Evolutionary conservation across 2,329 filamentous ascomycete genomes (phyloP).

Genomic region (Ceratocystis ficicola): DNA sequence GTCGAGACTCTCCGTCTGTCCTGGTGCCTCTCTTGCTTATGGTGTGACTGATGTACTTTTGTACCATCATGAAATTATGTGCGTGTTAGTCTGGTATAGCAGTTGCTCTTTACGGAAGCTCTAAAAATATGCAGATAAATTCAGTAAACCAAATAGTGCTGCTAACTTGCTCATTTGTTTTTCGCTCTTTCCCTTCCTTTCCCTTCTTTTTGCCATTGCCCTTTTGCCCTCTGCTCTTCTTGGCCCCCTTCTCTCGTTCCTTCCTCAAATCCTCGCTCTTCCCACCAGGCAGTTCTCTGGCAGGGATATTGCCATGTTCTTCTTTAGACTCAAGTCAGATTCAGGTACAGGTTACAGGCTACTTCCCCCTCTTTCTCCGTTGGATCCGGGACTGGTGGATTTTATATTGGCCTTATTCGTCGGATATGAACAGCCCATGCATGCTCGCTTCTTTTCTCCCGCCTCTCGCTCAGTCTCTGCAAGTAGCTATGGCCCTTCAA

Average conservation of each 20-base stretch:
- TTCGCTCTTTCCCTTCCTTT: no score
- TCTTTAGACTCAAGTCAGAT: conserved; percentile 12
- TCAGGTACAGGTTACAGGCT: conserved; percentile 3
- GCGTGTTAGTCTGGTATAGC: neutral
- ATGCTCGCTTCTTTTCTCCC: neutral
- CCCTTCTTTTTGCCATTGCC: neutral
- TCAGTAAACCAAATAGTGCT: neutral
- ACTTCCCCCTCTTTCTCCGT: neutral
- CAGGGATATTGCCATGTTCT: conserved; percentile 7
- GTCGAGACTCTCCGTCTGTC: no score
- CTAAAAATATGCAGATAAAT: neutral
- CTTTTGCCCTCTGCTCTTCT: neutral
- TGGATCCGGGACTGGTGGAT: neutral
- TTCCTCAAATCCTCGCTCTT: neutral
- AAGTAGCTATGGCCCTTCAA: neutral
- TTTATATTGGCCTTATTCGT: neutral
- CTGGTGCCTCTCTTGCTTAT: no score
- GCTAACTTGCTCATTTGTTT: neutral
- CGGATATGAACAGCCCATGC: neutral
- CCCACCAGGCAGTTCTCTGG: neutral
- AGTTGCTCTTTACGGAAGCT: conserved; percentile 1
- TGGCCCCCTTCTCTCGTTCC: neutral
- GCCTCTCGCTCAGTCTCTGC: neutral
- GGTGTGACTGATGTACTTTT: neutral
- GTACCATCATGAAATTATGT: neutral